Conservation (phyloP, 2,329 filamentous ascomycete genomes). For the Neurospora sp. region DNA sequence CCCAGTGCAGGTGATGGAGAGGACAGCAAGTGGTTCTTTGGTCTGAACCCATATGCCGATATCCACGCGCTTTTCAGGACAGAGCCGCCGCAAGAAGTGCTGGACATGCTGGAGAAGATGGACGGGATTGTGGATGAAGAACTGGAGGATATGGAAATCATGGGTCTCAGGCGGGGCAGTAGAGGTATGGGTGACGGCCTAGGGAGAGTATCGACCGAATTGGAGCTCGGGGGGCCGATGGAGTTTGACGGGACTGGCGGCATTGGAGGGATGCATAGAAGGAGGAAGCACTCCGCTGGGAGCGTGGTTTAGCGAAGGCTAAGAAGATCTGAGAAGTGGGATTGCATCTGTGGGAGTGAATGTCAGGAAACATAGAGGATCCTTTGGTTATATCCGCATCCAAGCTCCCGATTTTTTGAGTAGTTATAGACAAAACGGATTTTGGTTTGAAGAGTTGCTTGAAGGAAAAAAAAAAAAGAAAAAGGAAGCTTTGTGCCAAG, state of each 20-base stretch:
- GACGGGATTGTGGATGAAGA: slow-evolving; percentile 5
- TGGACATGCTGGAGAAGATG: slow-evolving; percentile 18
- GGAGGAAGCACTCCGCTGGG: neutral
- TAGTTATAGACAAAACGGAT: neutral
- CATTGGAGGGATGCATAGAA: neutral
- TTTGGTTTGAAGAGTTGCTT: neutral
- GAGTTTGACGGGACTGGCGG: neutral
- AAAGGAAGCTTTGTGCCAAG: neutral
- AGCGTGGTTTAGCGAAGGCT: neutral
- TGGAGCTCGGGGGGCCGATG: neutral
- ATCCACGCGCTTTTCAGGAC: slow-evolving; percentile 17
- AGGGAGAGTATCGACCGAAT: neutral
- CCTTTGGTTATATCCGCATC: neutral
- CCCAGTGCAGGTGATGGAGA: neutral
- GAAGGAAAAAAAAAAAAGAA: neutral
- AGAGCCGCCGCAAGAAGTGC: slow-evolving; percentile 15
- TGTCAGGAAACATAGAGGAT: neutral
- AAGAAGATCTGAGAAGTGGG: neutral
- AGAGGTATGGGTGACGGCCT: neutral
- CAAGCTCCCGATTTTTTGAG: neutral
- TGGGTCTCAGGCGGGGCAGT: neutral
- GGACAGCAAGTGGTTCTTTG: slow-evolving; percentile 15
- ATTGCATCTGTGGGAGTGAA: neutral
- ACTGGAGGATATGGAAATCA: neutral
- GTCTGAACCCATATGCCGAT: slow-evolving; percentile 18